Conservation (phyloP, 495 filamentous ascomycete genomes). For the Aspergillus carlsbadensis region DNA sequence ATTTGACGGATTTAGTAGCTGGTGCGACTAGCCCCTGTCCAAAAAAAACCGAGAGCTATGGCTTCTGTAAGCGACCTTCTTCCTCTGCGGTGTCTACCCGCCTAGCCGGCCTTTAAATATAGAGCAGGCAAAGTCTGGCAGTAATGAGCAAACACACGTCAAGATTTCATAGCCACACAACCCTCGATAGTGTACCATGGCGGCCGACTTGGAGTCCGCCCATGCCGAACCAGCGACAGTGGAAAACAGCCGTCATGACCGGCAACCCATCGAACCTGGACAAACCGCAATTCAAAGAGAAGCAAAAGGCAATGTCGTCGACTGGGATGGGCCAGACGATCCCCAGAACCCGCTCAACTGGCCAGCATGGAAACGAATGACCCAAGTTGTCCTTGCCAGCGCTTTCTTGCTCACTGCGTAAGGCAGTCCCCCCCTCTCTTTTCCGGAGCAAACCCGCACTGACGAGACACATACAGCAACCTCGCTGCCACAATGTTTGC, state of each 20-base stretch:
- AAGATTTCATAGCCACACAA: background rate
- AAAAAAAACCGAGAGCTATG: background rate
- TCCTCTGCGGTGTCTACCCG: too few species aligned
- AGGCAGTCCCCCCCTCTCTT: background rate
- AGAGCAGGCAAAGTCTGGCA: background rate
- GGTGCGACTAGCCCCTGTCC: background rate
- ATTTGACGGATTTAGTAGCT: background rate
- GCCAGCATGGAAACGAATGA: background rate
- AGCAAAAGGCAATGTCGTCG: background rate
- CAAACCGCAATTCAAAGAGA: background rate
- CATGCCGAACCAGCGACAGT: background rate
- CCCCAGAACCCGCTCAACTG: background rate
- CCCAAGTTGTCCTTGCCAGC: background rate
- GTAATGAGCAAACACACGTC: background rate
- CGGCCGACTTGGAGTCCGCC: background rate
- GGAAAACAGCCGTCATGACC: background rate
- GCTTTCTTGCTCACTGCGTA: background rate
- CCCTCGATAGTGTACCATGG: background rate
- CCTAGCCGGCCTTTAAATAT: background rate
- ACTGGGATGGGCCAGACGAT: conserved; percentile 1
- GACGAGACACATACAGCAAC: background rate
- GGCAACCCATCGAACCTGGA: background rate
- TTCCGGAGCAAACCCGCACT: background rate
- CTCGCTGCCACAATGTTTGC: background rate
- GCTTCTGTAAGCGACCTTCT: background rate